Conservation (phyloP, 83 land plant genomes). For the Thuja plicata region DNA sequence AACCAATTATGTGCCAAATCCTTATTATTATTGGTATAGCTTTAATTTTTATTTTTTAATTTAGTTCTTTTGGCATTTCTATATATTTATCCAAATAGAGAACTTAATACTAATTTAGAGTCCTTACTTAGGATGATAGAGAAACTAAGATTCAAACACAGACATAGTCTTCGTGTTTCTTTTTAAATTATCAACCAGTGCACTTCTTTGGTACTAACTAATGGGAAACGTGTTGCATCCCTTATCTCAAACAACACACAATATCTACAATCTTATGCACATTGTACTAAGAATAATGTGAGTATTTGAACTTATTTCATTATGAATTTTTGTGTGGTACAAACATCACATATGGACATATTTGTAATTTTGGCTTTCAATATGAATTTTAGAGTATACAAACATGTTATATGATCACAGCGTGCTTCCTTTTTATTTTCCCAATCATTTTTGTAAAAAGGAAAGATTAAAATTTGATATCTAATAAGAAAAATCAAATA, state of each 20-base stretch:
- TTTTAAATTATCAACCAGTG: conserved; percentile 38
- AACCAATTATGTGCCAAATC: no score
- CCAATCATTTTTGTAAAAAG: neutral
- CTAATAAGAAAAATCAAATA: neutral
- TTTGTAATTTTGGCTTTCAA: no score
- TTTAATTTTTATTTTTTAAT: no score
- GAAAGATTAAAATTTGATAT: neutral
- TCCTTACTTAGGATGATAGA: neutral
- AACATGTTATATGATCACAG: neutral
- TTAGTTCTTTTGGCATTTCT: neutral
- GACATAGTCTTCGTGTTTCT: neutral
- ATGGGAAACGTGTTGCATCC: conserved; percentile 69
- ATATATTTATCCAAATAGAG: neutral
- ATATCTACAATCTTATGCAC: conserved; percentile 69
- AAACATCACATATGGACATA: conserved; percentile 1
- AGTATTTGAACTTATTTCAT: neutral
- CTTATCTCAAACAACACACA: conserved; percentile 23
- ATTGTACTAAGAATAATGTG: conserved; percentile 55
- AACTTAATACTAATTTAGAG: neutral
- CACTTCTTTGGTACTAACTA: conserved; percentile 72
- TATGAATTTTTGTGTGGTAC: neutral
- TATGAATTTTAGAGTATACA: neutral
- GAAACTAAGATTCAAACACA: neutral
- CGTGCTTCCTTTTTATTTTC: neutral
- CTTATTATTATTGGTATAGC: no score